These are phyloP conservation scores for Cryptomeria japonica DNA, from an alignment of 75 land plant genomes.

Conservation along the genomic window DNA sequence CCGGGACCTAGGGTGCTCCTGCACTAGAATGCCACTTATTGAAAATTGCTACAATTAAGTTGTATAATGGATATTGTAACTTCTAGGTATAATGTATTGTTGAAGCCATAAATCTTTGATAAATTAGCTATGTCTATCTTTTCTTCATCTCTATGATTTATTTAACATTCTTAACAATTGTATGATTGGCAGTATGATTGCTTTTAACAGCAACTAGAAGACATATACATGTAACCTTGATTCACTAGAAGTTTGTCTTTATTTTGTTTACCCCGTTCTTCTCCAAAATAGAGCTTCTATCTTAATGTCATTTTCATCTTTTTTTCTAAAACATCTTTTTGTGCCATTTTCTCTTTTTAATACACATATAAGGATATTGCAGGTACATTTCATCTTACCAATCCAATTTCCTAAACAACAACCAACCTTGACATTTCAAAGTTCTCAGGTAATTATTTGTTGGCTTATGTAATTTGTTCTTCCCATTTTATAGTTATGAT, in stretches of 20 bases:
- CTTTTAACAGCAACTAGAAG: background rate
- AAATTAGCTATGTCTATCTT: background rate
- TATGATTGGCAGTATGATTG: background rate
- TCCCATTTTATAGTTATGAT: background rate
- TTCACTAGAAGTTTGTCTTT: background rate
- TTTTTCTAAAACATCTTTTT: background rate
- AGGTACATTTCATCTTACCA: slow-evolving; percentile 73
- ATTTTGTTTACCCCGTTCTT: background rate
- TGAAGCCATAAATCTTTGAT: background rate
- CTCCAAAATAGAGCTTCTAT: background rate
- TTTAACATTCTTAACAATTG: background rate
- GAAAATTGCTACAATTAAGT: background rate
- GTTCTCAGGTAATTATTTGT: slow-evolving; percentile 59
- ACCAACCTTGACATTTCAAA: slow-evolving; percentile 73
- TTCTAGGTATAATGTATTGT: background rate
- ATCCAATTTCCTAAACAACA: slow-evolving; percentile 85
- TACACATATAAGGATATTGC: background rate
- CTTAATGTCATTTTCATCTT: background rate
- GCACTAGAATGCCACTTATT: background rate
- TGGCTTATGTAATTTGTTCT: background rate
- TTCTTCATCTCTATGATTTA: background rate
- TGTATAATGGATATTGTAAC: background rate
- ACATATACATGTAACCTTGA: background rate
- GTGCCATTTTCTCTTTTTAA: background rate
- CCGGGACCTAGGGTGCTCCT: too few species aligned